These are phyloP conservation scores for Nothopassalora personata DNA, from an alignment of 2,329 filamentous ascomycete species.

Conservation along the genomic window DNA sequence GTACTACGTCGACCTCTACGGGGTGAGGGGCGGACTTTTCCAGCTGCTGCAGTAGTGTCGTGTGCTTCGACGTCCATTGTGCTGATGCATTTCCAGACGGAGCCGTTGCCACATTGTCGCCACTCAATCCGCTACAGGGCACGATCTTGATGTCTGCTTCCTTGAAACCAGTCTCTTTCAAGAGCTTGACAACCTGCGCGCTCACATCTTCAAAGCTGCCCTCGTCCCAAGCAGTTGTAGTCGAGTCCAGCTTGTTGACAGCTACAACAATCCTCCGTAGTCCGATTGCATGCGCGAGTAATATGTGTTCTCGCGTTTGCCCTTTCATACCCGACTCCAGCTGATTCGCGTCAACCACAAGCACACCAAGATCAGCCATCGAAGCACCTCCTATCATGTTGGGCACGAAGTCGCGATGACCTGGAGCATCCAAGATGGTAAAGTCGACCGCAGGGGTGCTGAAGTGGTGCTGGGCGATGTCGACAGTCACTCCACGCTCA, in stretches of 20 bases:
- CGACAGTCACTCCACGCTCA: slow-evolving; percentile 86
- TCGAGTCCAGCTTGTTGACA: slow-evolving; percentile 90
- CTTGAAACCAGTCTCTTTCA: slow-evolving; percentile 76
- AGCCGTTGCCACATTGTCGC: slow-evolving; percentile 71
- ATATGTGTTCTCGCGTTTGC: slow-evolving; percentile 88
- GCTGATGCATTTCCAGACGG: slow-evolving; percentile 43
- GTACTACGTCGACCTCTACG: slow-evolving; percentile 39
- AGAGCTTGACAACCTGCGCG: slow-evolving; percentile 75
- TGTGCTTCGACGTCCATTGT: slow-evolving; percentile 66
- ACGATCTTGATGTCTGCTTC: slow-evolving; percentile 77
- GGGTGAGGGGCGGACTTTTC: slow-evolving; percentile 72
- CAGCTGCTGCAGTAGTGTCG: slow-evolving; percentile 75
- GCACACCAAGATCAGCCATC: slow-evolving; percentile 89
- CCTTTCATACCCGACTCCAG: slow-evolving; percentile 92
- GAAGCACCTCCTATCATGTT: slow-evolving; percentile 98
- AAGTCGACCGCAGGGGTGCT: slow-evolving; percentile 82
- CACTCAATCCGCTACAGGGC: slow-evolving; percentile 81
- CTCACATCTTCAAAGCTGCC: slow-evolving; percentile 79
- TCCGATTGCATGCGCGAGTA: slow-evolving; percentile 84
- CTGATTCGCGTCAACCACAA: slow-evolving; percentile 91
- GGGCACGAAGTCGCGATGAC: slow-evolving; percentile 91
- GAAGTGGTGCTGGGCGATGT: slow-evolving; percentile 92
- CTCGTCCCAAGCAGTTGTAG: slow-evolving; percentile 64
- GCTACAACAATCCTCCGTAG: slow-evolving; percentile 83
- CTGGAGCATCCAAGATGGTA: slow-evolving; percentile 91